Percentiles rank a stretch among this genome's conserved stretches.
phyloP scores from a whole-genome alignment of 768 basidiomycete species.

The Basidioascus undulatus region DNA sequence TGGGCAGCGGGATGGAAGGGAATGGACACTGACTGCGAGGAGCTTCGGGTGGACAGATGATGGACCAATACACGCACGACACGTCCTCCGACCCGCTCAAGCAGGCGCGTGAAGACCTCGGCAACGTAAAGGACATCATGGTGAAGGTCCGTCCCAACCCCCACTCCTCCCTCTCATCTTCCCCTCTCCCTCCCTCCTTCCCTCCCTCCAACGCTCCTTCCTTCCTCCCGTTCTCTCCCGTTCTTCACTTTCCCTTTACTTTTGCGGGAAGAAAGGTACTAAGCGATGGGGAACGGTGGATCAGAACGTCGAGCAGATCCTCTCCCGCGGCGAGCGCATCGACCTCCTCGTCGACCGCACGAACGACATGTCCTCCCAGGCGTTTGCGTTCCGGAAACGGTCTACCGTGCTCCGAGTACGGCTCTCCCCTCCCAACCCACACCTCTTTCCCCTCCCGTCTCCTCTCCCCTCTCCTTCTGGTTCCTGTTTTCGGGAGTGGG shows the following conservation, averaged over 20 bases:
- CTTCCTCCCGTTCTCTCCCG: neutral
- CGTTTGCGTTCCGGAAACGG: slow-evolving; percentile 83
- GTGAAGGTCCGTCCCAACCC: too few relatives aligned
- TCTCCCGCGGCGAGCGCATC: slow-evolving; percentile 80
- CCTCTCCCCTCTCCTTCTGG: too few relatives aligned
- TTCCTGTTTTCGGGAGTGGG: too few relatives aligned
- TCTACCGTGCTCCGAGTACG: too few relatives aligned
- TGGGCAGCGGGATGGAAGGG: too few relatives aligned
- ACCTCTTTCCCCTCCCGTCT: too few relatives aligned
- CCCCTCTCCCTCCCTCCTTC: neutral
- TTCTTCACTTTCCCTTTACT: too few relatives aligned
- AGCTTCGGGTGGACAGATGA: too few relatives aligned
- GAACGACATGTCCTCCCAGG: slow-evolving; percentile 79
- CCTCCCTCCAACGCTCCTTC: neutral
- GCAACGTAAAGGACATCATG: slow-evolving; percentile 71
- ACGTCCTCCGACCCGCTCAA: slow-evolving; percentile 66
- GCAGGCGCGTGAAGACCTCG: slow-evolving; percentile 57
- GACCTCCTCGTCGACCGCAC: slow-evolving; percentile 79
- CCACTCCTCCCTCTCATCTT: neutral
- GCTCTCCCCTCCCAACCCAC: too few relatives aligned
- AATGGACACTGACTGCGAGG: too few relatives aligned
- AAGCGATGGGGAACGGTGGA: slow-evolving; percentile 29
- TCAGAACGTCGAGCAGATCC: slow-evolving; percentile 89
- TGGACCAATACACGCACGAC: slow-evolving; percentile 69
- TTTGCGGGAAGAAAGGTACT: too few relatives aligned